These are phyloP conservation scores for Clonostachys rosea DNA, from an alignment of 2,329 filamentous ascomycete species.

Conservation along the genomic window DNA sequence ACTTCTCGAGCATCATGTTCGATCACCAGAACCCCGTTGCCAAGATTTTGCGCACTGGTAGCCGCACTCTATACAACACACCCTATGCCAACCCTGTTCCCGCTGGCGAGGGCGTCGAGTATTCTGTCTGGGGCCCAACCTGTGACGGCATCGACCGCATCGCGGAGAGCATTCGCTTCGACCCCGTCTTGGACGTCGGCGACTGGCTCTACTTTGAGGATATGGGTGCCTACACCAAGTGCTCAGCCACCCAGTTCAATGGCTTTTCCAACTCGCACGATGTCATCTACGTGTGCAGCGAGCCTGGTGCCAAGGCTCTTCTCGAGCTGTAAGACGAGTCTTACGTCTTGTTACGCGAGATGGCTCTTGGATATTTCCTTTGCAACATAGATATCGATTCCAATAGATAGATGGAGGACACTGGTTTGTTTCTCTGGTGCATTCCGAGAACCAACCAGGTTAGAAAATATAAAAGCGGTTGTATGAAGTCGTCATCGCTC, in stretches of 20 bases:
- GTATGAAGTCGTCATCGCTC: too few relatives aligned
- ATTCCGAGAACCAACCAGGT: too few relatives aligned
- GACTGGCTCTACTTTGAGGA: conserved; percentile 99
- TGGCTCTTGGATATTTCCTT: background rate
- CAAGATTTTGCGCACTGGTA: conserved; percentile 66
- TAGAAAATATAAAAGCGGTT: too few relatives aligned
- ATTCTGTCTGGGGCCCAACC: conserved; percentile 97
- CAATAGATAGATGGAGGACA: too few relatives aligned
- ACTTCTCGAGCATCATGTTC: conserved; percentile 99
- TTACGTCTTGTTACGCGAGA: background rate
- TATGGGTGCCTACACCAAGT: conserved; percentile 98
- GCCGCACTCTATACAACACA: conserved; percentile 54
- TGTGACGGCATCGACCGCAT: conserved; percentile 98
- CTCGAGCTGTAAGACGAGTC: conserved; percentile 30
- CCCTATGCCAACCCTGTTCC: conserved; percentile 39
- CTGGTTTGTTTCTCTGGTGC: too few relatives aligned
- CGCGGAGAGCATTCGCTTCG: conserved; percentile 72
- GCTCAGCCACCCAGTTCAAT: conserved; percentile 96
- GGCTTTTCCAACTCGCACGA: conserved; percentile 92
- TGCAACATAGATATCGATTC: background rate
- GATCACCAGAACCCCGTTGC: conserved; percentile 92
- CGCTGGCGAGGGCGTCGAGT: conserved; percentile 59
- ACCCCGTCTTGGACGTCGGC: conserved; percentile 77
- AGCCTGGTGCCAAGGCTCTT: conserved; percentile 77
- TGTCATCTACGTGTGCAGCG: conserved; percentile 91